A percentile compares a stretch with the other conserved stretches of the same genome.
phyloP scores from a whole-genome alignment of 2,329 filamentous ascomycete species.

The Penicillium sumatraense region DNA sequence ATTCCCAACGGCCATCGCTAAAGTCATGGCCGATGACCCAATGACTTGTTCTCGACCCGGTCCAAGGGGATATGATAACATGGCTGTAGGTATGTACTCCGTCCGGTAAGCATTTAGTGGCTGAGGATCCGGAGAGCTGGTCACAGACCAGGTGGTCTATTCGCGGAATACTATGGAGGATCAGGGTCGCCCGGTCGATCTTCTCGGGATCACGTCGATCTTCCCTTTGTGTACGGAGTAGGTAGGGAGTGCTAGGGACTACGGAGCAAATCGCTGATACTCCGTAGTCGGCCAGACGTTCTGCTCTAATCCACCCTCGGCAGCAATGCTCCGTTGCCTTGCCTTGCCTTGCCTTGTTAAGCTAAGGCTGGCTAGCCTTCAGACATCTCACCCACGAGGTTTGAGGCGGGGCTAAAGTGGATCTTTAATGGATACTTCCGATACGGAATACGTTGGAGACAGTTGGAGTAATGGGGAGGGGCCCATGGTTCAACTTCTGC shows the following conservation, averaged over 20 bases:
- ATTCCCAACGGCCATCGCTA: too few species aligned
- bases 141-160: conserved; percentile 1
- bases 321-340: background rate
- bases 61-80: too few species aligned
- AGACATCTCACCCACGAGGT: background rate
- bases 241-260: background rate
- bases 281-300: conserved; percentile 6
- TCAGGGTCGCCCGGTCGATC: conserved; percentile 16
- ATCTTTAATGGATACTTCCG: background rate
- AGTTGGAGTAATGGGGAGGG: conserved; percentile 11
- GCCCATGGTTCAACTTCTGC: conserved; percentile 12
- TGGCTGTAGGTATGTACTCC: too few species aligned
- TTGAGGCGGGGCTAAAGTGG: background rate
- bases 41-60: background rate
- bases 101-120: too few species aligned
- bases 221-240: background rate
- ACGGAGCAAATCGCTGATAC: too few species aligned
- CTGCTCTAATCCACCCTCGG: background rate
- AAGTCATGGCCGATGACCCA: background rate
- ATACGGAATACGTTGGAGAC: conserved; percentile 17
- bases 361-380: background rate
- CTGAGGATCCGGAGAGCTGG: background rate
- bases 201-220: conserved; percentile 13
- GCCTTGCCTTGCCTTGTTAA: too few species aligned
- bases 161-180: background rate